These are phyloP conservation scores for Plasmodium chabaudi DNA, from an alignment of 169 alveolate species.

Conservation along the genomic window DNA sequence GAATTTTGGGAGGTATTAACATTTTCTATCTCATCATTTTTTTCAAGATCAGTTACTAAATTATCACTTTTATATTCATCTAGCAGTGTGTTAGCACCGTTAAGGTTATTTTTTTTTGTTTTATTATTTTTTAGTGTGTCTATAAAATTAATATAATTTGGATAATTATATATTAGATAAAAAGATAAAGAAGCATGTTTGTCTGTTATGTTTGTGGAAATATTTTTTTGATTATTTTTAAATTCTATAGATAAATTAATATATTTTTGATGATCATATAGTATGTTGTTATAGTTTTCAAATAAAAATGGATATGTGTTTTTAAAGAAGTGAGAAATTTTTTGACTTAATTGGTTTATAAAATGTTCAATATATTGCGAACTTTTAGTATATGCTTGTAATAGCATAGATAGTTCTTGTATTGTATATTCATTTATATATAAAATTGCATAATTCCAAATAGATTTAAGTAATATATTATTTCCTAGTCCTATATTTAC, in stretches of 20 bases:
- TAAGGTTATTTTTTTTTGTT: too few species aligned
- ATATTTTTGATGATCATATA: slow-evolving; percentile 15
- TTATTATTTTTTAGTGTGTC: too few species aligned
- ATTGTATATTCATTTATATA: slow-evolving; percentile 41
- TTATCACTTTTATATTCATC: too few species aligned
- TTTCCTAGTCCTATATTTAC: slow-evolving; percentile 58
- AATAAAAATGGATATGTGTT: slow-evolving; percentile 22
- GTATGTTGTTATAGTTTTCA: neutral
- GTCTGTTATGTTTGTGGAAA: neutral
- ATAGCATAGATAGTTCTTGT: slow-evolving; percentile 67
- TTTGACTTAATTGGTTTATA: slow-evolving; percentile 8
- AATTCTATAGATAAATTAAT: neutral
- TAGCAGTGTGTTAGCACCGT: too few species aligned
- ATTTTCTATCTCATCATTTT: too few species aligned
- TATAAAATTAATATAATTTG: neutral
- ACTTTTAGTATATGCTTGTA: slow-evolving; percentile 69
- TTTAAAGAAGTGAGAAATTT: slow-evolving; percentile 20
- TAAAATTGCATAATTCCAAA: slow-evolving; percentile 30
- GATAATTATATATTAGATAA: slow-evolving; percentile 18
- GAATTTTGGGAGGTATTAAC: too few species aligned
- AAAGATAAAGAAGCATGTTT: slow-evolving; percentile 4
- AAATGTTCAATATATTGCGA: slow-evolving; percentile 42
- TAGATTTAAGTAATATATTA: slow-evolving; percentile 22
- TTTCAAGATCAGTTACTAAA: too few species aligned
- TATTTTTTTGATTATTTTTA: neutral